Base-by-base conservation (phyloP, 2,329 filamentous ascomycete species). In the Microcera coccophila region DNA sequence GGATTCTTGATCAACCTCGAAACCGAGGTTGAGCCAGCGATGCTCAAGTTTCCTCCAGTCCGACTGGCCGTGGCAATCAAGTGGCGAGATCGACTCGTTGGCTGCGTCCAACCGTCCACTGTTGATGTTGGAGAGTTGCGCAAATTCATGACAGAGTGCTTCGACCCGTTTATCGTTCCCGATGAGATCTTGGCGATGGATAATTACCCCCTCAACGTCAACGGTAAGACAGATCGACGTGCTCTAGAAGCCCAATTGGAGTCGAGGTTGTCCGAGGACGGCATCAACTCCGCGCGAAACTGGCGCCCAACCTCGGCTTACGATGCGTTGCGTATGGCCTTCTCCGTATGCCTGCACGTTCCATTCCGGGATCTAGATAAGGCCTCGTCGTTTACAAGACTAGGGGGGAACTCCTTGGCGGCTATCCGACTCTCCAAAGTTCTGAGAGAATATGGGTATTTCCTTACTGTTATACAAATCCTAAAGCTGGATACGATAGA, bases 1-100 rank as follows among this genome's bases (percentile, higher is more conserved):
- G 33, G 33, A 15, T 36, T 16, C 17, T 17, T 36, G n/a, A 36
- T 36, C 17, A 36, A 36, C 33, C 15, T 36, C n/a, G 33, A 36
- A 5, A 19, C 19, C 15, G 33, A 36, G n/a, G 33, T 36, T 12
- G n/a, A 16, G 3, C 33, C 33, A 17, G 4, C n/a, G 5, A 14
- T 36, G 17, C 33, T 36, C 12, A 4, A 16, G 4, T 28, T 9
- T 14, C 24, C 9, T 9, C 9, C 9, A 9, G 24, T 28, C 9
- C 14, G 9, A 9, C 9, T 14, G 14, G 24, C 24, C 24, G 24
- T 14, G 9, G 14, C 24, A 9, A 9, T 28, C 24, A 28, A 9
- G 24, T 14, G 14, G 14, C 9, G 14, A 9, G 14, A 28, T 28
- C 24, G 14, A 28, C 24, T 28, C 9, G 14, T 28, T 9, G 24